Conservation (phyloP, 805 yeast species). For the Myxozyma kluyveri region DNA sequence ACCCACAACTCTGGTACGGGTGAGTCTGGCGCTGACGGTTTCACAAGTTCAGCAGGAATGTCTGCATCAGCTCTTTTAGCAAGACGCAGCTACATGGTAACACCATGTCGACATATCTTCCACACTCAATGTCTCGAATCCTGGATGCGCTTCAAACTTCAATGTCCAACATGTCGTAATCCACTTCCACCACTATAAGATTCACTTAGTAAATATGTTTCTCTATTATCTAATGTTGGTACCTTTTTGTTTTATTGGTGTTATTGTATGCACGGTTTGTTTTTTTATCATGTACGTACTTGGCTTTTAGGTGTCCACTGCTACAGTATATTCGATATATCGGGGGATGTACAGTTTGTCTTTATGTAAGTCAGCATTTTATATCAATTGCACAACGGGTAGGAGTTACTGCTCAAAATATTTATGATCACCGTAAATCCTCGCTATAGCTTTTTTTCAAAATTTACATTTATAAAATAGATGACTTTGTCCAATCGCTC, state of each 20-base stretch:
- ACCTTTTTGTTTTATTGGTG: too few species aligned
- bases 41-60: constrained; percentile 27
- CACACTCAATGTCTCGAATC: constrained; percentile 83
- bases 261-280: too few species aligned
- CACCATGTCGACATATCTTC: constrained; percentile 90
- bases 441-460: too few species aligned
- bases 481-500: too few species aligned
- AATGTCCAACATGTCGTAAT: constrained; percentile 86
- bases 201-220: too few species aligned
- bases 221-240: too few species aligned
- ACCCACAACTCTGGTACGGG: not conserved
- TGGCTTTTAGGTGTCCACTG: not conserved
- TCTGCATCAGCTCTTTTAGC: constrained; percentile 37
- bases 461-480: too few species aligned
- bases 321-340: not conserved
- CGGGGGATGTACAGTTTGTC: not conserved
- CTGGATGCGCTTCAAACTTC: constrained; percentile 91
- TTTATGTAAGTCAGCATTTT: too few species aligned
- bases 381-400: too few species aligned
- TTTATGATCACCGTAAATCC: too few species aligned
- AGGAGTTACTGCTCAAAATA: too few species aligned
- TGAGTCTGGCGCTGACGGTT: constrained; percentile 3
- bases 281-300: too few species aligned
- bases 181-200: constrained; percentile 75
- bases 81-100: constrained; percentile 42